A percentile compares a stretch with the other conserved stretches of the same genome.
These are phyloP conservation scores for Xylaria multiplex DNA, from an alignment of 2,329 filamentous ascomycete genomes.

Conservation along the genomic window DNA sequence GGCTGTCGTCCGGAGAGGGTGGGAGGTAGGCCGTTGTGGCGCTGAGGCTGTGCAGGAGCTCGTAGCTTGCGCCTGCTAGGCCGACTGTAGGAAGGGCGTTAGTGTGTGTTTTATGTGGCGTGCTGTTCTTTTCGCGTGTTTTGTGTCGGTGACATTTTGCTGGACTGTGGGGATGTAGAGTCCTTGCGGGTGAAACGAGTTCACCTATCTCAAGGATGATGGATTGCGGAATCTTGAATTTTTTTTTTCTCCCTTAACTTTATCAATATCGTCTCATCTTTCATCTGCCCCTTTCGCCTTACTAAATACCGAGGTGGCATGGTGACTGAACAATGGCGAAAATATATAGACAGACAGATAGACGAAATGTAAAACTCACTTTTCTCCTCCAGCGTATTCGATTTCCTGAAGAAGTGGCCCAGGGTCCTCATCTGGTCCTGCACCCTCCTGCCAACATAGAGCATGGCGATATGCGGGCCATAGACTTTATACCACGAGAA, in stretches of 20 bases:
- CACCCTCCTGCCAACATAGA: conserved; percentile 71
- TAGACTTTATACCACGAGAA: conserved; percentile 88
- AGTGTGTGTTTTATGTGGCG: not conserved
- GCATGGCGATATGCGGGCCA: conserved; percentile 76
- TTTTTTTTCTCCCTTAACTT: conserved; percentile 39
- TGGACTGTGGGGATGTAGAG: not conserved
- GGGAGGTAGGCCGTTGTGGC: conserved; percentile 71
- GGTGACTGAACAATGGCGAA: not conserved
- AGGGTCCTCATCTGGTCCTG: conserved; percentile 64
- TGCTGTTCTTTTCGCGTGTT: not conserved
- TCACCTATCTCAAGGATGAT: conserved; percentile 50
- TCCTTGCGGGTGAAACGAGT: not conserved
- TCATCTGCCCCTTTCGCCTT: too few species aligned
- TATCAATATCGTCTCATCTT: too few species aligned
- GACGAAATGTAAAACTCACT: conserved; percentile 12
- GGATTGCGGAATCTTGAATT: not conserved
- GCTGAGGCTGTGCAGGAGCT: conserved; percentile 71
- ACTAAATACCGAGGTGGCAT: too few species aligned
- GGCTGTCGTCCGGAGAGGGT: conserved; percentile 47
- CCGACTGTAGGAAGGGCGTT: conserved; percentile 28
- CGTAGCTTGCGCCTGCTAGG: conserved; percentile 74
- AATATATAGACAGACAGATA: too few species aligned
- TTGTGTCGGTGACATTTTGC: not conserved
- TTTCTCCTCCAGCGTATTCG: conserved; percentile 69
- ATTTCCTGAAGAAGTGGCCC: conserved; percentile 69